These are phyloP conservation scores for Arthrobotrys musiformis DNA, from an alignment of 2,329 filamentous ascomycete genomes.

Conservation along the genomic window DNA sequence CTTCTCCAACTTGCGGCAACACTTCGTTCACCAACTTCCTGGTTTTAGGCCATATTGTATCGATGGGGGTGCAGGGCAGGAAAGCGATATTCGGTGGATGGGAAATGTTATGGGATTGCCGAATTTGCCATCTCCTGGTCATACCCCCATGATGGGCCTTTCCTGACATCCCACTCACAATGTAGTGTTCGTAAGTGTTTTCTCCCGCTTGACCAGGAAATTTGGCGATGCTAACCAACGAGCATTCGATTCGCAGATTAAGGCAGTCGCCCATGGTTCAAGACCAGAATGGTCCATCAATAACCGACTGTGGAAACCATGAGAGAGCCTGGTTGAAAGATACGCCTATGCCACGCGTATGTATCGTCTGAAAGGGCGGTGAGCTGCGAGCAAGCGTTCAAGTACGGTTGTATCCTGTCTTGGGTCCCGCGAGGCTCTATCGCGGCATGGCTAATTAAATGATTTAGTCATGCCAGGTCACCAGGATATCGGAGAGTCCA, in stretches of 20 bases:
- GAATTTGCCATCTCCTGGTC: slow-evolving; percentile 9
- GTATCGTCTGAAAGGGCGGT: neutral
- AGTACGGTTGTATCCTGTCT: neutral
- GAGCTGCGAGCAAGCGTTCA: neutral
- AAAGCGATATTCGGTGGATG: neutral
- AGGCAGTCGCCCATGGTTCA: neutral
- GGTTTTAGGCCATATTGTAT: slow-evolving; percentile 11
- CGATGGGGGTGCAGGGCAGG: neutral
- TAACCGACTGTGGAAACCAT: neutral
- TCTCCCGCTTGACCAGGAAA: neutral
- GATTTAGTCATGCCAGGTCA: neutral
- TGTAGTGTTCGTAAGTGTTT: neutral
- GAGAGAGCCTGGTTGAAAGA: neutral
- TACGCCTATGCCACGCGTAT: slow-evolving; percentile 2
- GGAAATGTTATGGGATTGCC: slow-evolving; percentile 20
- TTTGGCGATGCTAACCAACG: slow-evolving; percentile 16
- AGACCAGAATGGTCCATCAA: neutral
- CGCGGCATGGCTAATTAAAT: neutral
- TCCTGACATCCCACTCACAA: neutral
- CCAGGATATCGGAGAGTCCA: too few species aligned
- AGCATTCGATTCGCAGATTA: neutral
- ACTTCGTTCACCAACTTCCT: slow-evolving; percentile 25
- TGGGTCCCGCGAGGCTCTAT: neutral
- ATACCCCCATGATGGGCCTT: neutral
- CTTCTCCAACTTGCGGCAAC: slow-evolving; percentile 26